Evolutionary conservation across 2,329 filamentous ascomycete species (phyloP).

Genomic region (Phyllosticta capitalensis): DNA sequence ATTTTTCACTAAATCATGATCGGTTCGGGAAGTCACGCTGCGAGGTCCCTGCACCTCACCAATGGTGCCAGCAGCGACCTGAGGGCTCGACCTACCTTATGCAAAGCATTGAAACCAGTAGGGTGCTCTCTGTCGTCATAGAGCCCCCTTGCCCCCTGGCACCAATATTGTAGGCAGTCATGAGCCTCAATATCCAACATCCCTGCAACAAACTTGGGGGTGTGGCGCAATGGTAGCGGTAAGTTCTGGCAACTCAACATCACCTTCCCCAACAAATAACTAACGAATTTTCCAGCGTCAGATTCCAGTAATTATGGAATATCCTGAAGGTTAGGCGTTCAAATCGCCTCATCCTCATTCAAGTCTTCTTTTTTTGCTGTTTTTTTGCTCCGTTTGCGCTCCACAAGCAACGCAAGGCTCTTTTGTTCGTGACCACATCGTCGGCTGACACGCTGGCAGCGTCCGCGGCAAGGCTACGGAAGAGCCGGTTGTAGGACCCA

Average conservation of each 20-base stretch:
- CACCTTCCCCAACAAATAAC: neutral
- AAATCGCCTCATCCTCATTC: neutral
- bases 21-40: no score
- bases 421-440: neutral
- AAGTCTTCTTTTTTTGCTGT: neutral
- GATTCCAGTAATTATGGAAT: neutral
- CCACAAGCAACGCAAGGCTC: neutral
- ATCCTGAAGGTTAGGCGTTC: neutral
- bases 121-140: neutral
- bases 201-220: neutral
- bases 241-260: neutral
- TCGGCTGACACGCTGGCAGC: neutral
- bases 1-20: no score
- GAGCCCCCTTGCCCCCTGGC: neutral
- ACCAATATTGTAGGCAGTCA: neutral
- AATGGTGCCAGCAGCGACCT: no score
- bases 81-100: neutral
- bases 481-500: neutral
- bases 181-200: neutral
- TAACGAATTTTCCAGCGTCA: neutral
- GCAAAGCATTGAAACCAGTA: neutral
- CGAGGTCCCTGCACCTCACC: no score
- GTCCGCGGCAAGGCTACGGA: neutral
- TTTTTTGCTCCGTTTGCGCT: neutral
- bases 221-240: conserved; percentile 5